Evolutionary conservation across 306 rosid species (phyloP).

Genomic region (Leucaena leucocephala): DNA sequence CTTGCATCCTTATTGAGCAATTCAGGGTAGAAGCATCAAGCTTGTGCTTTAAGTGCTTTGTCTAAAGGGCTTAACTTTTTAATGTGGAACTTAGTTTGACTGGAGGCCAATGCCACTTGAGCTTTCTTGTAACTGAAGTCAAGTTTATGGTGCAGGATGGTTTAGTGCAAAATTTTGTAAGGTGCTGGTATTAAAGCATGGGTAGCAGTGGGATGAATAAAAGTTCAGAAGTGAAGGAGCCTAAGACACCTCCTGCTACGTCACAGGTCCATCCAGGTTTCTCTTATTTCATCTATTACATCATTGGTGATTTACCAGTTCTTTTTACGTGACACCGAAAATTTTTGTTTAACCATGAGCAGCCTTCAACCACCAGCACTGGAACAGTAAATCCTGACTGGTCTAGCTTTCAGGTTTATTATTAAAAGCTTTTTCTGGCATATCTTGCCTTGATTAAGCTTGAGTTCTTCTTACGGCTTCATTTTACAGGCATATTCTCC

Average conservation of each 20-base stretch:
- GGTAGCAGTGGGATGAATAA: slow-evolving; percentile 84
- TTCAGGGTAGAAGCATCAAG: slow-evolving; percentile 22
- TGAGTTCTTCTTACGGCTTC: slow-evolving; percentile 25
- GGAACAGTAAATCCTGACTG: slow-evolving; percentile 72
- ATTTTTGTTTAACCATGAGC: slow-evolving; percentile 63
- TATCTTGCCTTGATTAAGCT: slow-evolving; percentile 20
- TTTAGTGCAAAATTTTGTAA: slow-evolving; percentile 42
- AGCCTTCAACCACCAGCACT: slow-evolving; percentile 58
- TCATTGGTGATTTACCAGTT: slow-evolving; percentile 11
- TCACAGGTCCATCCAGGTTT: slow-evolving; percentile 57
- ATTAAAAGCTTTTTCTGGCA: slow-evolving; percentile 18
- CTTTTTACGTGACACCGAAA: slow-evolving; percentile 25
- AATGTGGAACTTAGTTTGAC: slow-evolving; percentile 11
- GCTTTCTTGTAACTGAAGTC: slow-evolving; percentile 40
- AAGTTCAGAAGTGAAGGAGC: slow-evolving; percentile 70
- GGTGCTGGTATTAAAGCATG: slow-evolving; percentile 52
- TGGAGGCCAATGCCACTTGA: slow-evolving; percentile 22
- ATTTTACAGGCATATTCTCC: slow-evolving; percentile 84
- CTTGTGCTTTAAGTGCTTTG: slow-evolving; percentile 29
- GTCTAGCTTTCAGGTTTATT: slow-evolving; percentile 73
- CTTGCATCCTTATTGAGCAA: slow-evolving; percentile 25
- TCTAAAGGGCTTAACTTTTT: slow-evolving; percentile 7
- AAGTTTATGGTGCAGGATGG: slow-evolving; percentile 58
- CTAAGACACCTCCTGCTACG: slow-evolving; percentile 67
- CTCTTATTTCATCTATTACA: slow-evolving; percentile 13